Base-by-base conservation (phyloP, 2,329 filamentous ascomycete species). In the Didymella pinodella region DNA sequence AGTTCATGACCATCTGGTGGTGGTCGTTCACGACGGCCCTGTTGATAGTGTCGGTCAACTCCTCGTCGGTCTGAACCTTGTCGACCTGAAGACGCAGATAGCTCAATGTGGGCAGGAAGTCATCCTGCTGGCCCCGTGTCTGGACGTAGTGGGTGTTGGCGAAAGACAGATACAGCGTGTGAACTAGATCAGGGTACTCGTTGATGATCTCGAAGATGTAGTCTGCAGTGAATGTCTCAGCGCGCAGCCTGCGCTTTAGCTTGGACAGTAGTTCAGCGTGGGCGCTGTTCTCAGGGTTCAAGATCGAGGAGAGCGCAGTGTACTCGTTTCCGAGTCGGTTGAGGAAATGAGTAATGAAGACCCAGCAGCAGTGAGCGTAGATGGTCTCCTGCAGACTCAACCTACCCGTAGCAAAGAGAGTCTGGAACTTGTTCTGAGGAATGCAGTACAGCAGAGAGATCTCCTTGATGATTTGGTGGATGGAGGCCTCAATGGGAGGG, bases 381-480 rank as follows among this genome's bases (percentile, higher is more conserved):
- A 97, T 93, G 12, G 94, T 93, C 81, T 99, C 95, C 78, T 99
- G 95, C 50, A 99, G 84, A 74, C 93, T 97, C 65, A 99, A 84
- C 68, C 90, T 86, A 48, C 93, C 93, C 16, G 86, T 88, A 49
- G 91, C 91, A 78, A 99, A 99, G 69, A 97, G 87, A 58, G 85
- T 83, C 79, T 97, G 94, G 77, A 99, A 92, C 79, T 93, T 95
- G 84, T 97, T 99, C 78, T 96, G 94, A 14, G 95, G 95, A 67
- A 99, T 90, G 78, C 95, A 99, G 86, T 98, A 99, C 18, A 99
- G 84, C 58, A 99, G 86, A 1, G 95, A 98, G 49, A 97, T 90
- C 79, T 99, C 95, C 85, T 98, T 98, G 82, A 95, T 96, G 82
- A 99, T 97, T 80, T 99, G 95, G 80, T 97, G 92, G 66, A 99